Percentiles rank a stretch among this genome's conserved stretches.
Conservation (phyloP, 2,329 filamentous ascomycete species). For the Cordyceps javanica region DNA sequence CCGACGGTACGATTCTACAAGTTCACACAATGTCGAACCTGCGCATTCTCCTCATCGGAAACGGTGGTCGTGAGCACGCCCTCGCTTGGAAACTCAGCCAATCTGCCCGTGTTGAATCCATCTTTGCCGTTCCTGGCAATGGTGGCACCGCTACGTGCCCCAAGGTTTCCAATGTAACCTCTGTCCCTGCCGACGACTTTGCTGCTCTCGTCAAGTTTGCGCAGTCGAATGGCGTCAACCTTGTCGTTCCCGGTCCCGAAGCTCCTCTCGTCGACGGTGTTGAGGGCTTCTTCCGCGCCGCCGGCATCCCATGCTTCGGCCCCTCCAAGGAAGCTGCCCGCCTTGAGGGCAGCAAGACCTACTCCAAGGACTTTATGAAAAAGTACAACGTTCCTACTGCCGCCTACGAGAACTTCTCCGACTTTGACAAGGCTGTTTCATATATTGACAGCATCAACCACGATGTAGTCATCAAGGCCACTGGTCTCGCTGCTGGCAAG, state of each 20-base stretch:
- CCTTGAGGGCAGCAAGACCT: constrained; percentile 96
- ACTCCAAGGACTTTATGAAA: constrained; percentile 97
- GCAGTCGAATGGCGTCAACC: constrained; percentile 64
- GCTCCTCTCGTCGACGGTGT: constrained; percentile 90
- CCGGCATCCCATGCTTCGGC: constrained; percentile 76
- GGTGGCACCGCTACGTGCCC: constrained; percentile 69
- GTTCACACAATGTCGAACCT: constrained; percentile 33
- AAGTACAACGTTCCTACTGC: constrained; percentile 86
- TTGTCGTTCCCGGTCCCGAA: constrained; percentile 88
- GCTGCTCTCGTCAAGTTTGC: constrained; percentile 69
- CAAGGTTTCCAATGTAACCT: constrained; percentile 66
- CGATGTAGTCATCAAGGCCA: constrained; percentile 87
- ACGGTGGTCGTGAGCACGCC: constrained; percentile 90
- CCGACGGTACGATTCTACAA: background rate
- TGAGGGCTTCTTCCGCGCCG: constrained; percentile 70
- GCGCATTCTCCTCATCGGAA: constrained; percentile 80
- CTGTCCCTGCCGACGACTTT: constrained; percentile 71
- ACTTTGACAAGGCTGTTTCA: constrained; percentile 63
- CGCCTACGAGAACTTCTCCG: constrained; percentile 79
- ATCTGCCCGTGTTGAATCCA: constrained; percentile 70
- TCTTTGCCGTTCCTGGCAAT: constrained; percentile 77
- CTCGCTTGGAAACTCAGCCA: constrained; percentile 90
- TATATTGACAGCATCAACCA: constrained; percentile 69
- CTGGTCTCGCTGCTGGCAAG: constrained; percentile 87
- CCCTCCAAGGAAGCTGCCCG: constrained; percentile 76